Base-by-base conservation (phyloP, 768 basidiomycete species). In the Butyriboletus loyo region DNA sequence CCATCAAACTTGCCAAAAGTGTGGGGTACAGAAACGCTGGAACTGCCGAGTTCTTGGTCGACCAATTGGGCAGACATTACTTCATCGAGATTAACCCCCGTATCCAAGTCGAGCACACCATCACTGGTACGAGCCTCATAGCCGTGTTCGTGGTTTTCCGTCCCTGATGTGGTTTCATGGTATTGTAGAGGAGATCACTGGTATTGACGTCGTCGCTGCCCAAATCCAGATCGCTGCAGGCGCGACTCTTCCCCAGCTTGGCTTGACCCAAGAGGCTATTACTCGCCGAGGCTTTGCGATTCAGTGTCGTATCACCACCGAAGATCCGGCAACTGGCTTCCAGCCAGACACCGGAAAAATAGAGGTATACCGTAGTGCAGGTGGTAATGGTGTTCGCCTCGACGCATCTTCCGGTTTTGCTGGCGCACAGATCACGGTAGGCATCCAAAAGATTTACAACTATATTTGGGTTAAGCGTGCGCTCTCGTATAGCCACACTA, bases 221-320 rank as follows among this genome's bases (percentile, higher is more conserved):
- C 97, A 98, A 72, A 98, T 99, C 60, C 97, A 98, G 75, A 98
- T 99, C 63, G 96, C 96, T n/a, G 97, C 94, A 46, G 97, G 97
- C 48, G 97, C 95, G 7, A 90, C 94, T 40, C 84, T 98, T 39
- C 86, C 92, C 9, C 93, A 97, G 68, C 87, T 98, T 56, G 97
- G 97, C 50, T 78, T 99, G 46, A 92, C 90, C 4, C 97, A 98
- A 72, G 95, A 98, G 27, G 89, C 92, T 48, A 93, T 99, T 69
- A 87, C 86, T 55, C 93, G 92, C 73, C 89, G 97, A 53, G 97
- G 97, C 31, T 98, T 90, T 68, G 96, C 97, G 2, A 98, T 99
- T 54, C 97, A 99, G 68, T 97, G 94, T 72, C 95, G 97, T 73
- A 80, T 99, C 72, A 98, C 97, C 38, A 98, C 97, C 24, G 97